Base-by-base conservation (phyloP, 2,329 filamentous ascomycete species). In the Ambrosiella cleistominuta region DNA sequence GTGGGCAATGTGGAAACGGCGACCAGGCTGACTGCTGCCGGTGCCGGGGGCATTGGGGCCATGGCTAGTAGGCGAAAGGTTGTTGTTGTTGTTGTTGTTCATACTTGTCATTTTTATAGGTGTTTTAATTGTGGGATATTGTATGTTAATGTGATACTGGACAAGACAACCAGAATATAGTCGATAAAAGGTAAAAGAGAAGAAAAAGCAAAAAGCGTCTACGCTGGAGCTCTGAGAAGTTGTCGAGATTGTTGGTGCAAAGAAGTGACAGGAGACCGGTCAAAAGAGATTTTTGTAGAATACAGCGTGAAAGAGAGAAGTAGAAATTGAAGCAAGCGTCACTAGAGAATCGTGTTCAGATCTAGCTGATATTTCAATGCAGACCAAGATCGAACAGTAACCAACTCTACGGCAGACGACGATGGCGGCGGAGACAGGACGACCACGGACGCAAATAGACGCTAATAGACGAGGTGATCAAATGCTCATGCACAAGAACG, bases 1-100 rank as follows among this genome's bases (percentile, higher is more conserved):
- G 76, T 97, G 91, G 68, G 91, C 91, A 73, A 97, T 96, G 75
- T 97, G 90, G 70, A 97, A 81, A 70, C 90, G 85, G 69, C 91
- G 89, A 68, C 89, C 89, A 15, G 44, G 27, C 27, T 53, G 27
- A 36, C 13, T n/a, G 13, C 17, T 15, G 66, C 79, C 79, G 44
- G 3, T 47, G 19, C 44, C 40, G 40, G 40, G 3, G 27, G 27
- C 27, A 68, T 76, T 76, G 64, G 74, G 68, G 63, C 66, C 68
- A 65, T 55, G 65, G 63, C 61, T 68, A 66, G 17, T 69, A 66
- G 73, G 71, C 66, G 73, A 82, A 83, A 86, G 86, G 69, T 64
- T 70, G 74, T 71, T 53, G 12, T 17, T 19, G 15, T 38, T 38
- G n/a, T 53, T 53, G 35, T 19, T 19, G 15, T n/a, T 38, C 27